Evolutionary conservation across 2,329 filamentous ascomycete genomes (phyloP).

Genomic region (Orbilia quercus): DNA sequence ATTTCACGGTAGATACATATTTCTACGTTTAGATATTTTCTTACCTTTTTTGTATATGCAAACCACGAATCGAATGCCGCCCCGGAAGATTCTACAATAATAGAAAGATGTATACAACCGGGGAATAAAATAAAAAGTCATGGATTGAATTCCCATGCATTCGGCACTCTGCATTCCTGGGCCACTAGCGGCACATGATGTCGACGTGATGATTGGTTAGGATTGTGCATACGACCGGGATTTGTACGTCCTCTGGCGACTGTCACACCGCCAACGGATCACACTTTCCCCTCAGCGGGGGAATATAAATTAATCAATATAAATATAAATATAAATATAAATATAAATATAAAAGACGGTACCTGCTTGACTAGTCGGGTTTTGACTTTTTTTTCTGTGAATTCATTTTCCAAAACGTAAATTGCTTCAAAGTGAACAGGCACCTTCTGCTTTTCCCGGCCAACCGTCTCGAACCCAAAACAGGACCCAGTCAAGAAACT

Average conservation of each 20-base stretch:
- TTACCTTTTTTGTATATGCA: neutral
- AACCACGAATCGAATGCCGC: neutral
- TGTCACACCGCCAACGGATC: neutral
- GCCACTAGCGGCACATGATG: neutral
- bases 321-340: no score
- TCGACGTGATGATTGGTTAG: constrained; percentile 29
- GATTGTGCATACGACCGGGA: constrained; percentile 42
- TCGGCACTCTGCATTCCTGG: constrained; percentile 28
- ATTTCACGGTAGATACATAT: constrained; percentile 5
- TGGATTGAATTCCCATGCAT: no score
- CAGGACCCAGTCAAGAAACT: no score
- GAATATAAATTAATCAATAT: neutral
- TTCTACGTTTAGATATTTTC: neutral
- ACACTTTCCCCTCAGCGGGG: neutral
- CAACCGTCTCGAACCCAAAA: neutral
- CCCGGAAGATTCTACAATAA: no score
- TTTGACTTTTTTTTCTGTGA: neutral
- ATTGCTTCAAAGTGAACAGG: constrained; percentile 10
- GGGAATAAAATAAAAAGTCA: no score
- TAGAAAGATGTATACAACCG: no score
- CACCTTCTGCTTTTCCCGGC: neutral
- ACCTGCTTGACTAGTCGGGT: no score
- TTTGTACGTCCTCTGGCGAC: no score
- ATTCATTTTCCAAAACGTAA: constrained; percentile 3
- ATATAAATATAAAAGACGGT: no score